A percentile compares a stretch with the other conserved stretches of the same genome.
Conservation (phyloP, 2,329 filamentous ascomycete species). For the Macrophomina tecta region DNA sequence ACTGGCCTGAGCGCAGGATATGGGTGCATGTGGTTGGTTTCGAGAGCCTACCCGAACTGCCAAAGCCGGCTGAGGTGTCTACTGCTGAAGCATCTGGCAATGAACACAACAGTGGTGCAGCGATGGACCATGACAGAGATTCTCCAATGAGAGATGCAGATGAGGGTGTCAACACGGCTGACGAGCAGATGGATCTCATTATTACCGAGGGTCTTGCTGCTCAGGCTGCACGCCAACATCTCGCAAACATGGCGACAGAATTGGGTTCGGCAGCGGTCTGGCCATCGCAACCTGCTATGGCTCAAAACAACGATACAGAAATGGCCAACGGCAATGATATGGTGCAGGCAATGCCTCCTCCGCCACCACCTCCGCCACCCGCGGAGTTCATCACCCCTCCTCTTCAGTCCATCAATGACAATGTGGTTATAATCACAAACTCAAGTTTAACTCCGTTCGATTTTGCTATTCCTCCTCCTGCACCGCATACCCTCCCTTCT, state of each 20-base stretch:
- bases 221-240: constrained; percentile 24
- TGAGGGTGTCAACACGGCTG: constrained; percentile 31
- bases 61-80: constrained; percentile 30
- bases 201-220: constrained; percentile 22
- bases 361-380: constrained; percentile 38
- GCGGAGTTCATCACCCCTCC: constrained; percentile 29
- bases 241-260: background rate
- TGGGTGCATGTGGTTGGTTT: constrained; percentile 44
- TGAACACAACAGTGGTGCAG: background rate
- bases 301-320: constrained; percentile 2
- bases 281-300: background rate
- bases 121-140: constrained; percentile 35
- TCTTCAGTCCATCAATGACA: background rate
- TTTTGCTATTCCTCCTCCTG: constrained; percentile 38
- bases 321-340: constrained; percentile 10
- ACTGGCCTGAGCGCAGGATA: constrained; percentile 31
- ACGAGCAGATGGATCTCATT: constrained; percentile 20
- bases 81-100: background rate
- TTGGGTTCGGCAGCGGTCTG: background rate
- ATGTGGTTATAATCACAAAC: constrained; percentile 7
- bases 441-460: constrained; percentile 7
- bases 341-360: constrained; percentile 8
- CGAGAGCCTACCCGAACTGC: constrained; percentile 39
- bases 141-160: constrained; percentile 49
- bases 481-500: constrained; percentile 34